A percentile compares a stretch with the other conserved stretches of the same genome.
phyloP scores from a whole-genome alignment of 2,329 filamentous ascomycete species.

The Fusarium fujikuroi region DNA sequence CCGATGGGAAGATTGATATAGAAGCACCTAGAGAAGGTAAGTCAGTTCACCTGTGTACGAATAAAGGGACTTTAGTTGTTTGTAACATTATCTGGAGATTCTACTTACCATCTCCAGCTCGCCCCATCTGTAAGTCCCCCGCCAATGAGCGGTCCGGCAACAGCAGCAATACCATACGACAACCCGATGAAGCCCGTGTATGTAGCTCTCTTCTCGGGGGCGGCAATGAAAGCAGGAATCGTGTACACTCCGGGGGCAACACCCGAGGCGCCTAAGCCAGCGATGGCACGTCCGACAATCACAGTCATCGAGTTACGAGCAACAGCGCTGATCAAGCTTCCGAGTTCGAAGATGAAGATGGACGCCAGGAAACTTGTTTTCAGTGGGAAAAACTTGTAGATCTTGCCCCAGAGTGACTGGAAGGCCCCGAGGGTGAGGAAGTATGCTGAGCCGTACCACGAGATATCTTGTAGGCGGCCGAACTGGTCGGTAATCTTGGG shows the following conservation, averaged over 20 bases:
- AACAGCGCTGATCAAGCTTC: constrained; percentile 62
- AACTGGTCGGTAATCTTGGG: constrained; percentile 65
- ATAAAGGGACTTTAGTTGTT: rapidly evolving
- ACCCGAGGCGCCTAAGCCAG: constrained; percentile 60
- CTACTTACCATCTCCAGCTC: background rate
- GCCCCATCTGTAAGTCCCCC: background rate
- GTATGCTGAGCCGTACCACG: constrained; percentile 68
- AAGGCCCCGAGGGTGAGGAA: background rate
- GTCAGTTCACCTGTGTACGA: rapidly evolving
- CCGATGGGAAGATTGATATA: background rate
- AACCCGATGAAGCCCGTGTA: background rate
- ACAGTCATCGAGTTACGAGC: constrained; percentile 57
- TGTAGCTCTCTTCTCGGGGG: background rate
- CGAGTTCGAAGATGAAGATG: constrained; percentile 64
- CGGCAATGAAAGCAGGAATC: constrained; percentile 52
- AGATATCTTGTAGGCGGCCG: constrained; percentile 60
- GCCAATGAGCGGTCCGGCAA: background rate
- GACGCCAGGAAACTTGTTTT: constrained; percentile 58
- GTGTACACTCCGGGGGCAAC: constrained; percentile 60
- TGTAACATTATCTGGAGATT: rapidly evolving
- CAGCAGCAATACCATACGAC: background rate
- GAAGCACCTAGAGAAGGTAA: background rate
- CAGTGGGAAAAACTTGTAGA: constrained; percentile 62
- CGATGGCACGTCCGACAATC: constrained; percentile 62
- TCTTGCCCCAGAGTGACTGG: constrained; percentile 51